These are phyloP conservation scores for Stagonosporopsis vannaccii DNA, from an alignment of 2,329 filamentous ascomycete genomes.

Conservation along the genomic window DNA sequence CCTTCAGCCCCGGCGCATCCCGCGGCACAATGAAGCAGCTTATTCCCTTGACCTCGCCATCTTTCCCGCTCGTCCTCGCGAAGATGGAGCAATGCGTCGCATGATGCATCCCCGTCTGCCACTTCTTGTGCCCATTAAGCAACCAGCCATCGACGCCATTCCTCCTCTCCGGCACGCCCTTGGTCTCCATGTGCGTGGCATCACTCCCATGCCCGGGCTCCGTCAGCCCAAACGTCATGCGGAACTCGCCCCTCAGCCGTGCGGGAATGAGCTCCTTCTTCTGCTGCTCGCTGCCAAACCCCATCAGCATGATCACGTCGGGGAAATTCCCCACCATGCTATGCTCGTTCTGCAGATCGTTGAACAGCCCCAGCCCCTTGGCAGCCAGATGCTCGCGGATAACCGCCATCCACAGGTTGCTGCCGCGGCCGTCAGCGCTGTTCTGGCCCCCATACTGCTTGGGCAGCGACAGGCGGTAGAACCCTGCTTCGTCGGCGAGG, in stretches of 20 bases:
- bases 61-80: constrained; percentile 63
- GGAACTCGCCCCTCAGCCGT: constrained; percentile 61
- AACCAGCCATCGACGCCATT: constrained; percentile 58
- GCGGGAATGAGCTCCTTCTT: constrained; percentile 62
- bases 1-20: constrained; percentile 60
- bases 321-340: constrained; percentile 69
- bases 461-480: constrained; percentile 67
- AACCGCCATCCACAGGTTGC: constrained; percentile 69
- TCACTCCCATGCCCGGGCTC: constrained; percentile 69
- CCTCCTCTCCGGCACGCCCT: constrained; percentile 54
- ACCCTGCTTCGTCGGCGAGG: constrained; percentile 66
- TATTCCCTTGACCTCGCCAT: constrained; percentile 64
- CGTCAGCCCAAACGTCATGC: constrained; percentile 68
- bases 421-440: constrained; percentile 51
- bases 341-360: constrained; percentile 71
- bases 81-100: constrained; percentile 70
- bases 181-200: constrained; percentile 68
- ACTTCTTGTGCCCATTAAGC: constrained; percentile 68
- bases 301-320: constrained; percentile 67
- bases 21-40: constrained; percentile 67
- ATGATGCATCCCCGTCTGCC: constrained; percentile 69
- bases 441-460: constrained; percentile 63
- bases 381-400: constrained; percentile 66
- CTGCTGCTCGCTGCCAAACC: constrained; percentile 65
- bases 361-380: constrained; percentile 67